A percentile compares a stretch with the other conserved stretches of the same genome.
These are phyloP conservation scores for Agaricus subrufescens DNA, from an alignment of 768 basidiomycete genomes.

Conservation along the genomic window DNA sequence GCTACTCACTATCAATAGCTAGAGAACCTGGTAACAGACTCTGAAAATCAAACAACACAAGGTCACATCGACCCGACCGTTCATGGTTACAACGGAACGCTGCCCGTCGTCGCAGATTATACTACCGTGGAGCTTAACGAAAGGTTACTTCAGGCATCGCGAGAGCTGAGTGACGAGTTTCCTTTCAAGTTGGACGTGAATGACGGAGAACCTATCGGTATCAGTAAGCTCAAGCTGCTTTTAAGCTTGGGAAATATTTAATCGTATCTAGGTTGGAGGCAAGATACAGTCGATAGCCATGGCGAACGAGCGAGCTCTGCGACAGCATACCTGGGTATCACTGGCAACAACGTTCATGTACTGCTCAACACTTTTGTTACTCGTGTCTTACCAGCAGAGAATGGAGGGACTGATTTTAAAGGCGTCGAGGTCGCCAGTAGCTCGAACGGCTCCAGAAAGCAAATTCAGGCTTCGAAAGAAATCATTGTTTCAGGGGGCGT, in stretches of 20 bases:
- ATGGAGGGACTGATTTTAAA: not conserved
- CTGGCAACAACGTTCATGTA: slow-evolving; percentile 20
- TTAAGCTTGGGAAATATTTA: slow-evolving; percentile 17
- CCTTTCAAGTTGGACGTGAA: slow-evolving; percentile 4
- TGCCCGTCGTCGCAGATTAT: not conserved
- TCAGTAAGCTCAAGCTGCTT: slow-evolving; percentile 6
- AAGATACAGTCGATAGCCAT: slow-evolving; percentile 17
- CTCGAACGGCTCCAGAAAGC: slow-evolving; percentile 1
- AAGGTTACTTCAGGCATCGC: not conserved
- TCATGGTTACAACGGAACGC: slow-evolving; percentile 10
- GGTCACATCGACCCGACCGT: slow-evolving; percentile 11
- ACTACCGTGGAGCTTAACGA: slow-evolving; percentile 8
- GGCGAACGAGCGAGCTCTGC: slow-evolving; percentile 22
- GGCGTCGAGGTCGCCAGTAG: not conserved
- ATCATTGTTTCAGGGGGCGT: slow-evolving; percentile 32
- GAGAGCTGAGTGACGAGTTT: not conserved
- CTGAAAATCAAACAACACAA: slow-evolving; percentile 1
- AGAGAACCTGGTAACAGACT: not conserved
- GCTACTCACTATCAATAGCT: not conserved
- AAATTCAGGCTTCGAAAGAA: slow-evolving; percentile 24
- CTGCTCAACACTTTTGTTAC: slow-evolving; percentile 21
- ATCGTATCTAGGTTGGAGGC: not conserved
- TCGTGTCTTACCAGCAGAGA: slow-evolving; percentile 16
- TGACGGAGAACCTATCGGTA: slow-evolving; percentile 9
- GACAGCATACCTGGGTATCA: slow-evolving; percentile 20